Conservation (phyloP, 768 basidiomycete genomes). For the Gymnopilus dilepis region DNA sequence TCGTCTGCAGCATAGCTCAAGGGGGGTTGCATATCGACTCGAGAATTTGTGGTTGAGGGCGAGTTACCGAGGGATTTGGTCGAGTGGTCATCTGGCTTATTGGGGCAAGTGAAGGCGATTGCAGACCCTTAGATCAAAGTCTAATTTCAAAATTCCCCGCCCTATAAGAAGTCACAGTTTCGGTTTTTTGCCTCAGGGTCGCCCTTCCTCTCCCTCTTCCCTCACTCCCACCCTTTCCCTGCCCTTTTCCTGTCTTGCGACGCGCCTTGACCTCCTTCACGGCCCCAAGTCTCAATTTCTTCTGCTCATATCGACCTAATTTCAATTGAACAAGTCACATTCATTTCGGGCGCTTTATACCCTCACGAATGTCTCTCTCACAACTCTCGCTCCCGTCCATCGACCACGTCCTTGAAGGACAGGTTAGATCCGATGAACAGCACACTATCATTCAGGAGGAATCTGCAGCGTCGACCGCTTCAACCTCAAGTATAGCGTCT, state of each 20-base stretch:
- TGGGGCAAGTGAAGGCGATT: neutral
- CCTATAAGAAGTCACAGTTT: neutral
- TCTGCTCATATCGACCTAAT: neutral
- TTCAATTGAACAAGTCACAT: neutral
- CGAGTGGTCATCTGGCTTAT: neutral
- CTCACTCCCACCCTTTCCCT: neutral
- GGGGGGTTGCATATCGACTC: neutral
- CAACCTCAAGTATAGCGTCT: neutral
- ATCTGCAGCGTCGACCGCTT: neutral
- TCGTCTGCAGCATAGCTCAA: neutral
- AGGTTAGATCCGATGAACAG: neutral
- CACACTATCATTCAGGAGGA: neutral
- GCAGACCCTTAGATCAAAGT: conserved; percentile 1
- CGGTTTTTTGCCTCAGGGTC: neutral
- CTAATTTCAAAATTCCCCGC: neutral
- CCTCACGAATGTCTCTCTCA: conserved; percentile 2
- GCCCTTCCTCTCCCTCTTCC: neutral
- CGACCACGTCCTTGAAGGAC: neutral
- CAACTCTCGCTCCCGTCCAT: neutral
- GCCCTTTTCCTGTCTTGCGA: neutral
- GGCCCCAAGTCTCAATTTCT: neutral
- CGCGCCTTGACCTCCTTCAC: neutral
- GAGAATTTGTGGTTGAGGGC: neutral
- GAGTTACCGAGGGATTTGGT: neutral
- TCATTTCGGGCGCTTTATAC: neutral